Base-by-base conservation (phyloP, 805 yeast genomes). In the Blastobotrys peoriensis region DNA sequence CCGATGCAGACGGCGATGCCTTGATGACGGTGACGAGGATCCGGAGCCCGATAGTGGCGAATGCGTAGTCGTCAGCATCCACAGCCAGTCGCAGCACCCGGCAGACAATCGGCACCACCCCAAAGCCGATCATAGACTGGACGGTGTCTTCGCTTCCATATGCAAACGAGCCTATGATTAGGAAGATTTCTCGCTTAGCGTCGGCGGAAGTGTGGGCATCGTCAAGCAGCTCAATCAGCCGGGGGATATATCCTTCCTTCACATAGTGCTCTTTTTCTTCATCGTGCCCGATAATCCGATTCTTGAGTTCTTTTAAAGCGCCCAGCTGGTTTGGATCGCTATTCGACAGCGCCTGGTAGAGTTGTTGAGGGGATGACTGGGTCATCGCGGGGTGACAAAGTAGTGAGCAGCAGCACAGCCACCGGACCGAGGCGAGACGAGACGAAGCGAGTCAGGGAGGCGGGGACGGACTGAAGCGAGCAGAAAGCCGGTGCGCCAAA, bases 211-310 rank as follows among this genome's bases (percentile, higher is more conserved):
- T 15, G 6, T 20, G 27, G 5, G 23, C 5, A 10, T 16, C n/a
- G 6, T n/a, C 34, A 13, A 30, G 38, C 8, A 33, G 33, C 16
- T 18, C 9, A 15, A 23, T 5, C 3, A 33, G 19, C 21, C 4
- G 15, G 9, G 51, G 4, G 36, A 46, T 4, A 55, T 51, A 16
- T 25, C 30, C 30, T 13, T 25, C 30, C 10, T 47, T 49, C 10
- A 59, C 49, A 35, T 52, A 56, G 18, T 40, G 44, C 17, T 50
- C 49, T 45, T 62, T 62, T 40, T 56, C 54, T 28, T 60, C 66
- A 23, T 54, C 51, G 40, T 62, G 67, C 20, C 67, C 67, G 33
- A 62, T 62, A 23, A 63, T 48, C 13, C 53, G 42, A 47, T 61
- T 60, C 39, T 63, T 63, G 33, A 62, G 48, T 6, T 44, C 38